These are phyloP conservation scores for Colletotrichum sp. DNA, from an alignment of 2,329 filamentous ascomycete genomes.

Conservation along the genomic window DNA sequence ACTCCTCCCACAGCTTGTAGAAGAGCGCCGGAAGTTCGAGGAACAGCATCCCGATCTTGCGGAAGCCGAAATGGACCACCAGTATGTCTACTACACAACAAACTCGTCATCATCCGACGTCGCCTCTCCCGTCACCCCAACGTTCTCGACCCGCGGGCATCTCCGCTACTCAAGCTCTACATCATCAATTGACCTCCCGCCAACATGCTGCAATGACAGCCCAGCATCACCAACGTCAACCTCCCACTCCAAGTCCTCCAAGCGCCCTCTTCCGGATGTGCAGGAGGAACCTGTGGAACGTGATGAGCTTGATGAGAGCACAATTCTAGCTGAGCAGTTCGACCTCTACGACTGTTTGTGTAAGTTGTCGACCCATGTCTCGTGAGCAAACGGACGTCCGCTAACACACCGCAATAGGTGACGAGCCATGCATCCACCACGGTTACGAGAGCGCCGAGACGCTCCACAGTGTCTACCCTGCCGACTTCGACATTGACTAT, in stretches of 20 bases:
- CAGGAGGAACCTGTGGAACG: conserved; percentile 81
- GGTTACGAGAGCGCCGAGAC: conserved; percentile 46
- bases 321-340: conserved; percentile 47
- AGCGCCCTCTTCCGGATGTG: conserved; percentile 78
- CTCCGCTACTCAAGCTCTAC: conserved; percentile 74
- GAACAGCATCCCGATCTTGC: conserved; percentile 28
- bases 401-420: conserved; percentile 49
- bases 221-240: conserved; percentile 56
- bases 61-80: conserved; percentile 37
- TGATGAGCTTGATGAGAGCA: conserved; percentile 57
- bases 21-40: conserved; percentile 51
- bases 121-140: conserved; percentile 73
- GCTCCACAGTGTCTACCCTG: conserved; percentile 43
- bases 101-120: conserved; percentile 70
- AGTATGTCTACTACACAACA: conserved; percentile 48
- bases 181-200: conserved; percentile 75
- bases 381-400: background rate
- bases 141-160: conserved; percentile 69
- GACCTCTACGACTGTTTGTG: conserved; percentile 73
- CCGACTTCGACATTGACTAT: conserved; percentile 61
- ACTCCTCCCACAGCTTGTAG: conserved; percentile 57
- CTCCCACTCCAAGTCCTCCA: conserved; percentile 56
- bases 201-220: conserved; percentile 49
- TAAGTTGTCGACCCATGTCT: conserved; percentile 54
- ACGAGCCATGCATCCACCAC: conserved; percentile 67